Evolutionary conservation across 2,329 filamentous ascomycete genomes (phyloP), one percentile per base, ranked within the genome.

Genomic region (Aspergillus spinulosporus): DNA sequence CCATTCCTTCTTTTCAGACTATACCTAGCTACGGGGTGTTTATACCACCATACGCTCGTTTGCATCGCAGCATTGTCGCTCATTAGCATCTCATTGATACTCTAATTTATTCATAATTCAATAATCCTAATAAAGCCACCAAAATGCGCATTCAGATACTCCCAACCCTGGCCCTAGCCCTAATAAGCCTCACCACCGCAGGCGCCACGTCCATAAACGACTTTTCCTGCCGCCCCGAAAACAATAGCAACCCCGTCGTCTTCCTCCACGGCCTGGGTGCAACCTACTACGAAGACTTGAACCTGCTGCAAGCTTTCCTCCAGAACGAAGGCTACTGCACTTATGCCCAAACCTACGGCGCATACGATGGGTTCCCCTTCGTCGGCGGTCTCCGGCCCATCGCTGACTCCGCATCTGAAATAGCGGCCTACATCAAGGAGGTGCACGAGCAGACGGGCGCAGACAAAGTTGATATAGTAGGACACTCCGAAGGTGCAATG

Each of bases 401-500:
- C 65, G 61, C 60, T 40, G 65, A 72, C n/a, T 76, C 74, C 9
- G 71, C 74, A 3, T 54, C 56, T 7, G 71, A 77, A 44, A 74
- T 78, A 50, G 75, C 74, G 2, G 63, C 54, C 2, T 78, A 76
- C 61, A 67, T 78, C 52, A 66, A 64, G 15, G 65, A 73, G 40
- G 74, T 78, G 0, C 58, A 62, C 12, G 51, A 65, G 4, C 66
- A 69, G 56, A 75, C 75, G 2, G 71, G 70, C 7, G 70, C 72
- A 3, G 43, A 52, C 14, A 75, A 74, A 48, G 65, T 78, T 28
- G 70, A 78, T 52, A 56, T 78, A 0, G 73, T 78, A 12, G 76
- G 76, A 5, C 75, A 78, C 60, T 78, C 75, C 2, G 76, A 78
- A 60, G 76, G 76, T 42, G 76, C 67, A 4, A 75, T 77, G 54